Evolutionary conservation across 805 yeast genomes (phyloP), one percentile per base, ranked within the genome.

Genomic region (Pichia heedii): DNA sequence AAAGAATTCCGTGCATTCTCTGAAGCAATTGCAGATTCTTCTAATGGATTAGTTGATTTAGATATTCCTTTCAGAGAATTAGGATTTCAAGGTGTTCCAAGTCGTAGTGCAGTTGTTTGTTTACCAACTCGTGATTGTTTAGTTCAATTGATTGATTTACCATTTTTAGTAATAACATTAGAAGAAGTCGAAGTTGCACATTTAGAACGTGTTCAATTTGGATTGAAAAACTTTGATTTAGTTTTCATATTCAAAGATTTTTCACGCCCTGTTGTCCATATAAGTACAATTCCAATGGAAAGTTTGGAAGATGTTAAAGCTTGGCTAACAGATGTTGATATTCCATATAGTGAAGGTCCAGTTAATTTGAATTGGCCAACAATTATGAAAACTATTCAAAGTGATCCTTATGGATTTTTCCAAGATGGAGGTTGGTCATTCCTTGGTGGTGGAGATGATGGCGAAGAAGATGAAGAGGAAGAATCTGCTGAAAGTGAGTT

Each of bases 111-210:
- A 15, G 96, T 93, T 16, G 79, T 82, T 56, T 82, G 96, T 73
- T 84, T 90, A 79, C 98, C 98, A 40, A 89, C 97, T 0, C 81
- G 97, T 58, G 97, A 93, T 62, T 93, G 97, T 71, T 73, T 93
- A 55, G 84, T 93, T 39, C 97, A 90, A 67, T 73, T 93, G 50
- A 76, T 88, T 48, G 98, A 93, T 58, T 90, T 96, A 5, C 98
- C 98, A 40, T 93, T 89, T 60, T 68, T 89, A 61, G 97, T 90
- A 33, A 80, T 93, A 26, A 86, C 95, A 4, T 70, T 93, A 51
- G 87, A 79, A 49, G 97, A 93, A 55, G 84, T 93, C 46, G 98
- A 93, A 68, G 71, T 93, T 45, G 96, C 95, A 12, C 95, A 90
- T 64, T 70, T 93, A 56, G 98, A 93, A 73, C 84, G 98, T 71